phyloP scores from a whole-genome alignment of 2,329 filamentous ascomycete species.

The Sclerotinia subarctica region DNA sequence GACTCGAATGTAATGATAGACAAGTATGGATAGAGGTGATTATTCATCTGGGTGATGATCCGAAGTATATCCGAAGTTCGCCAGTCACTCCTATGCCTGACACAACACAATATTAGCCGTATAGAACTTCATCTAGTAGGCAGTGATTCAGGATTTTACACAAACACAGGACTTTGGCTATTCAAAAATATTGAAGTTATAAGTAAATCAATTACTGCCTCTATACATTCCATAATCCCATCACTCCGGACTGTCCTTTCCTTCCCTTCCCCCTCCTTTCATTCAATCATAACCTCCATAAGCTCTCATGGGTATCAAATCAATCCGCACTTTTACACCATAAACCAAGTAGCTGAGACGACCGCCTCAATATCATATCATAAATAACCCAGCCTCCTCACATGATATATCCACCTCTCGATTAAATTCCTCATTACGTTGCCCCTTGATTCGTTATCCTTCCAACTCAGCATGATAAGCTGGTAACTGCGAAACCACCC shows the following conservation, averaged over 20 bases:
- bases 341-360: neutral
- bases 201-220: neutral
- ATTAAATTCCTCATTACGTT: neutral
- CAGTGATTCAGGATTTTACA: neutral
- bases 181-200: neutral
- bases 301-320: conserved; percentile 10
- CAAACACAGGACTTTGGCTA: neutral
- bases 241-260: neutral
- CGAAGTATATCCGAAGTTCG: conserved; percentile 2
- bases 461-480: conserved; percentile 17
- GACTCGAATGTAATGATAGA: neutral
- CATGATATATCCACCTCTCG: neutral
- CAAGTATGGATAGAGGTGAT: conserved; percentile 6
- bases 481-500: neutral
- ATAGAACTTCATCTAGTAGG: neutral
- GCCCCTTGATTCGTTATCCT: neutral
- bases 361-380: neutral
- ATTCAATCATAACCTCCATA: neutral
- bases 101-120: too few relatives aligned
- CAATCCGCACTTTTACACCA: neutral
- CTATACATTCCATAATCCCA: neutral
- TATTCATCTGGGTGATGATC: neutral
- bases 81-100: too few relatives aligned
- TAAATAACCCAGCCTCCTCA: neutral
- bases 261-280: neutral